Evolutionary conservation across 176 grass and related monocot species (phyloP), one percentile per base, ranked within the genome.

Genomic region (Rhynchospora breviuscula): DNA sequence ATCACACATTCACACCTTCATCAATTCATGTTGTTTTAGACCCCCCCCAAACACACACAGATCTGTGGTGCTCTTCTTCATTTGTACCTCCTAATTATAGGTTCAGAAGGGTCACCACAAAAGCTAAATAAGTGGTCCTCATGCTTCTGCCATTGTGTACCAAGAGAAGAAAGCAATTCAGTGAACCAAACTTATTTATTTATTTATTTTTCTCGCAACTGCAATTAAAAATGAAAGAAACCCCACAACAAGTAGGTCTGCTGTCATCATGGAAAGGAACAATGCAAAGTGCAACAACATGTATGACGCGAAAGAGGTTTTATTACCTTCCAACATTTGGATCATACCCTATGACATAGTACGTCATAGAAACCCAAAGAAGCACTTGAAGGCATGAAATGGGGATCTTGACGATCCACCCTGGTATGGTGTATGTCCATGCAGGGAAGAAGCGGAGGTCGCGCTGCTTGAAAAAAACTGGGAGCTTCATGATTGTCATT

Each of bases 391-490:
- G 7, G 54, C 91, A 93, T 59, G 92, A 18, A 15, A 98, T 87
- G 1, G 95, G 95, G 21, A 98, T 87, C 68, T 91, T 94, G 6
- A 98, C 74, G 57, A 98, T 91, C 95, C 95, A 93, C 79, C 87
- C 84, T 31, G 95, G 95, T 72, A 98, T 81, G 47, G 87, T 81
- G 54, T 98, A 98, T 17, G 92, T 18, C 95, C 95, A 98, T 84
- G 95, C 92, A 15, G 95, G 95, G 86, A 79, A 98, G 84, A 98
- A 98, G 11, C 90, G 92, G 9, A 94, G 89, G 62, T 98, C 89
- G 62, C 95, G 92, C 48, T 98, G 95, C 59, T 94, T 98, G 79
- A 91, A 98, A 81, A 98, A 98, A 59, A 98, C 95, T 45, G 95
- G 95, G 57, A 98, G 73, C 74, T 91, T 98, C 9, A 84, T 51